Base-by-base conservation (phyloP, 2,329 filamentous ascomycete species). In the Spiromastix sp. region DNA sequence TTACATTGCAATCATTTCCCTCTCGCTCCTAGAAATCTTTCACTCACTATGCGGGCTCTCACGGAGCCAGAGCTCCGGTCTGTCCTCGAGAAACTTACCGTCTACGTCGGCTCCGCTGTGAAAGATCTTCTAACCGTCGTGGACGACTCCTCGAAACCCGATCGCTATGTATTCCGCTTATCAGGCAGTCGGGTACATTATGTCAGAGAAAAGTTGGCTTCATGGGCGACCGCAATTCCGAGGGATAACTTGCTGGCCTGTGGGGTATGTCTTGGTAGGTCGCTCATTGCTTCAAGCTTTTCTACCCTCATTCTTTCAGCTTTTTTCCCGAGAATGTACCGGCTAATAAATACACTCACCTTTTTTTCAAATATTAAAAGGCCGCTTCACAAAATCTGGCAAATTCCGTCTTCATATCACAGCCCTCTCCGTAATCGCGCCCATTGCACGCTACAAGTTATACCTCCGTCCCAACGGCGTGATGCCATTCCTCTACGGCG, bases 401-500 rank as follows among this genome's bases (percentile, higher is more conserved):
- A 95, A 96, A 61, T 96, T 98, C 67, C 71, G 89, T 35, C 70
- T 98, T 4, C 86, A 94, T 66, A 84, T 95, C 54, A 94, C 87
- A 1, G 82, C 72, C 5, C 70, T 98, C 39, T 81, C 86, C 44
- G 75, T 95, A 44, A 81, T 98, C 46, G 83, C 87, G 38, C 81
- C 85, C 46, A 85, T 95, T 59, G 89, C 89, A 29, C 72, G 91
- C 40, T 93, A 94, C 66, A 96, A 96, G 75, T 79, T 96, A 49
- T 96, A 87, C 86, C 80, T 98, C 48, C 93, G 93, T 64, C 74
- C 79, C 40, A 96, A 96, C 63, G 91, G 91, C 47, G 87, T 93
- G 54, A 94, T 95, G 86, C 89, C 91, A 1, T 96, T 93, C 59
- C 66, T 98, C 30, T 98, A 96, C 62, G 91, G 91, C 35, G 84